These are phyloP conservation scores for Artomyces pyxidatus DNA, from an alignment of 768 basidiomycete species.

Conservation along the genomic window DNA sequence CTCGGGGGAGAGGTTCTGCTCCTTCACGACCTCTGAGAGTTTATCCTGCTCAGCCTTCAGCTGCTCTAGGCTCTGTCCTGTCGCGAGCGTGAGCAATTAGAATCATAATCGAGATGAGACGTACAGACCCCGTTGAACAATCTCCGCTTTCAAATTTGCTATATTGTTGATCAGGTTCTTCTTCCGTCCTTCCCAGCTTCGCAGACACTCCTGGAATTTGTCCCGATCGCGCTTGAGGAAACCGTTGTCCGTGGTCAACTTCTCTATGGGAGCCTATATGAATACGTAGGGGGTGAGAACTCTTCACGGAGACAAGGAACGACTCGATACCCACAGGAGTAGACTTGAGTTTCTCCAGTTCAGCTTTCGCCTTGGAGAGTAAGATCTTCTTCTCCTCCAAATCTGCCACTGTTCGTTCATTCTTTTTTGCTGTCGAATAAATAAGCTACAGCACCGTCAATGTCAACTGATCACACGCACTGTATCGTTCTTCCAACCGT, in stretches of 20 bases:
- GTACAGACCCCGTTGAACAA: slow-evolving; percentile 45
- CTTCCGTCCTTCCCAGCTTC: slow-evolving; percentile 61
- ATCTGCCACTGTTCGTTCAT: slow-evolving; percentile 57
- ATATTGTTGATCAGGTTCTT: slow-evolving; percentile 62
- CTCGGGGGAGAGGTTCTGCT: slow-evolving; percentile 85
- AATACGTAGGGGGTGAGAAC: background rate
- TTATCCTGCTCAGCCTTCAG: slow-evolving; percentile 57
- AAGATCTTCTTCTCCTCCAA: slow-evolving; percentile 48
- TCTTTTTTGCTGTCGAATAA: slow-evolving; percentile 48
- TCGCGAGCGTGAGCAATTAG: background rate
- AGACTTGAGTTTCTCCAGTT: slow-evolving; percentile 50
- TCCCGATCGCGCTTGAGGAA: slow-evolving; percentile 64
- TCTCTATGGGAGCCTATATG: slow-evolving; percentile 42
- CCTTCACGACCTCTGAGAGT: slow-evolving; percentile 61
- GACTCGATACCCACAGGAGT: slow-evolving; percentile 43
- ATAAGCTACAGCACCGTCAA: background rate
- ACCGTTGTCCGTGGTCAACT: slow-evolving; percentile 53
- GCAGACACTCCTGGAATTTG: slow-evolving; percentile 70
- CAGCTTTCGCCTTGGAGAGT: slow-evolving; percentile 39
- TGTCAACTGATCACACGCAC: slow-evolving; percentile 30
- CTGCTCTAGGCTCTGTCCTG: slow-evolving; percentile 41
- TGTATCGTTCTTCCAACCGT: slow-evolving; percentile 66
- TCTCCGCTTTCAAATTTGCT: slow-evolving; percentile 57
- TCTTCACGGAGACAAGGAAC: background rate
- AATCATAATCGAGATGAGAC: too few species aligned